Conservation (phyloP, 2,329 filamentous ascomycete genomes). For the Cladosporium sp. region DNA sequence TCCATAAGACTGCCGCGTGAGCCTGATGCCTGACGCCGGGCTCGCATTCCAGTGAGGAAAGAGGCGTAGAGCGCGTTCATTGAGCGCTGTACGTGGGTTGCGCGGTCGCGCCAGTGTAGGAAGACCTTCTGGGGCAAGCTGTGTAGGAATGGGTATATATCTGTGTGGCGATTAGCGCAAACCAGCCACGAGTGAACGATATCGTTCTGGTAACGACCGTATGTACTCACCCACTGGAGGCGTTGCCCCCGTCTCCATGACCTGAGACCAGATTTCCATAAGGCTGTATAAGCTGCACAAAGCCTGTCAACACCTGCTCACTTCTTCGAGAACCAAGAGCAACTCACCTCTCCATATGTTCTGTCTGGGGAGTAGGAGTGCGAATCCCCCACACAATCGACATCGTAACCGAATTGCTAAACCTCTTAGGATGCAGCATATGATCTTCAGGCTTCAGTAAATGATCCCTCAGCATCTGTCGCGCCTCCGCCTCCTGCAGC, state of each 20-base stretch:
- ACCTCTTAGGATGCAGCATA: constrained; percentile 53
- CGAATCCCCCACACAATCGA: constrained; percentile 38
- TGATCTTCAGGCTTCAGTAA: constrained; percentile 44
- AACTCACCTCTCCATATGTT: constrained; percentile 29
- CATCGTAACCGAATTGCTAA: constrained; percentile 54
- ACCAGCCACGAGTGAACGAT: not conserved
- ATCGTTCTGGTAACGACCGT: not conserved
- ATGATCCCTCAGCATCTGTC: constrained; percentile 52
- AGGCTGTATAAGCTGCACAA: constrained; percentile 41
- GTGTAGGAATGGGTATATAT: constrained; percentile 47
- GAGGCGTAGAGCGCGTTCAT: constrained; percentile 48
- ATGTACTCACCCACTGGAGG: constrained; percentile 50
- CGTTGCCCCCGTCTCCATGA: constrained; percentile 52
- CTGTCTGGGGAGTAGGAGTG: constrained; percentile 30
- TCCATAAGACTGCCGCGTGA: constrained; percentile 44
- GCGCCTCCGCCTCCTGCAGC: constrained; percentile 52
- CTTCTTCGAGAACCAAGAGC: not conserved
- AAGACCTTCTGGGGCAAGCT: constrained; percentile 46
- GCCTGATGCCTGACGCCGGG: constrained; percentile 35
- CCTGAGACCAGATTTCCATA: constrained; percentile 48
- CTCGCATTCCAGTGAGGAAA: constrained; percentile 39
- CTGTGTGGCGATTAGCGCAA: not conserved
- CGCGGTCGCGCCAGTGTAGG: constrained; percentile 44
- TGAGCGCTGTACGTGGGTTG: constrained; percentile 41
- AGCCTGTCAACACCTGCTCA: too few species aligned